These are phyloP conservation scores for Aegilops bicornis DNA, from an alignment of 176 grass and related monocot species.

Conservation along the genomic window DNA sequence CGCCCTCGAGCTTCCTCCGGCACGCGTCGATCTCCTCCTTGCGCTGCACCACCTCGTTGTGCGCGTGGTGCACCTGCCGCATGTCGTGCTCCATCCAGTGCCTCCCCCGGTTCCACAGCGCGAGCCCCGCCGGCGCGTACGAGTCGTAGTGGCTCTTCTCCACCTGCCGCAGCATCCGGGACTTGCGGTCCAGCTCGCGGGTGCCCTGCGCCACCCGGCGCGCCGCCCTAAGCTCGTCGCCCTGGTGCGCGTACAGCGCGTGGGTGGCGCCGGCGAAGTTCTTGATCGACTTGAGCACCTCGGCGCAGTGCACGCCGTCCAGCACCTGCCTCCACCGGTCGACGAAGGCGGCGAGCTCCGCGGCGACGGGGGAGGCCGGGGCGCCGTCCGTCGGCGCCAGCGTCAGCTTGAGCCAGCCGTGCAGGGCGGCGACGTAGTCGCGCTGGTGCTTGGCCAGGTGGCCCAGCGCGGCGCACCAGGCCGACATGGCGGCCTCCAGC, in stretches of 20 bases:
- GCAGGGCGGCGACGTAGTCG: constrained; percentile 52
- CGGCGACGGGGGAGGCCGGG: constrained; percentile 19
- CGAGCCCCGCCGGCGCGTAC: constrained; percentile 33
- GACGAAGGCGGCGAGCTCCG: constrained; percentile 52
- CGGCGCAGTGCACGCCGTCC: constrained; percentile 44
- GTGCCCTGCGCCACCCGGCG: constrained; percentile 30
- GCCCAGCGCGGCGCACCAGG: constrained; percentile 50
- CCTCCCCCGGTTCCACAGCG: constrained; percentile 37
- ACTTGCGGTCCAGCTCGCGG: constrained; percentile 64
- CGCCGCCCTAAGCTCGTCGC: constrained; percentile 58
- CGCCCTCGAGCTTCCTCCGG: constrained; percentile 57
- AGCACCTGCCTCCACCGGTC: constrained; percentile 60
- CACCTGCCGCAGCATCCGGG: constrained; percentile 45
- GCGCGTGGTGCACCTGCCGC: constrained; percentile 36
- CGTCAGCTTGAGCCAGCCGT: constrained; percentile 59
- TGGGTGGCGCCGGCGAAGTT: constrained; percentile 36
- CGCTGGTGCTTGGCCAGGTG: constrained; percentile 56
- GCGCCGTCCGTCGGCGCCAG: constrained; percentile 2
- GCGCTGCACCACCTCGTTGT: constrained; percentile 39
- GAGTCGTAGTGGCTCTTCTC: constrained; percentile 79
- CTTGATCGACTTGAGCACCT: constrained; percentile 49
- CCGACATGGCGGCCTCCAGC: constrained; percentile 56
- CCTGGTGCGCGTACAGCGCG: constrained; percentile 51
- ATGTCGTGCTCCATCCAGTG: constrained; percentile 29
- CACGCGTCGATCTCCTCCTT: constrained; percentile 50